Conservation (phyloP, 257 asterid genomes). For the Nicotiana undulata region DNA sequence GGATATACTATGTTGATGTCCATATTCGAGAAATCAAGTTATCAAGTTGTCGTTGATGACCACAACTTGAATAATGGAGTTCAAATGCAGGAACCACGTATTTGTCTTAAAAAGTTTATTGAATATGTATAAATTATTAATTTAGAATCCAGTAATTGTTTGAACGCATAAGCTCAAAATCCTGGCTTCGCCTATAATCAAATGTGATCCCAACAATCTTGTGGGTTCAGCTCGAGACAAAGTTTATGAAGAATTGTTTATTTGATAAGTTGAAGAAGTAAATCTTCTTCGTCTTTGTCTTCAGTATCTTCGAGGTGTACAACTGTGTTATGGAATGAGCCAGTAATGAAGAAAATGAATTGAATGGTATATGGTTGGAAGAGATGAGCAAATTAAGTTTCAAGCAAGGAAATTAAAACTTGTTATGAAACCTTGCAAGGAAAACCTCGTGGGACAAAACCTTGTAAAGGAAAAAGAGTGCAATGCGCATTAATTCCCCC, state of each 20-base stretch:
- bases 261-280: slow-evolving; percentile 18
- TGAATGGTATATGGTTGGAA: slow-evolving; percentile 52
- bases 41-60: slow-evolving; percentile 13
- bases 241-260: slow-evolving; percentile 37
- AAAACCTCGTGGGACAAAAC: too few species aligned
- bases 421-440: too few species aligned
- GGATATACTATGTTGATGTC: slow-evolving; percentile 44
- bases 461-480: too few species aligned
- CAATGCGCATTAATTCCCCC: too few species aligned
- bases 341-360: slow-evolving; percentile 40
- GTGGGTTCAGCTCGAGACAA: slow-evolving; percentile 38
- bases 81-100: background rate
- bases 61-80: background rate
- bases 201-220: slow-evolving; percentile 22
- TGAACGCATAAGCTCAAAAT: too few species aligned
- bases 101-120: too few species aligned
- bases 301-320: slow-evolving; percentile 38
- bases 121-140: too few species aligned
- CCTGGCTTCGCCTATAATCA: background rate
- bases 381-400: background rate
- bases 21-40: slow-evolving; percentile 18
- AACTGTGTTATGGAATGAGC: slow-evolving; percentile 58
- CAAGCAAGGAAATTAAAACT: background rate
- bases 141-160: too few species aligned
- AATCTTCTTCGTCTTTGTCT: slow-evolving; percentile 36